Evolutionary conservation across 2,329 filamentous ascomycete genomes (phyloP).

Genomic region (Apiospora malaysiana): DNA sequence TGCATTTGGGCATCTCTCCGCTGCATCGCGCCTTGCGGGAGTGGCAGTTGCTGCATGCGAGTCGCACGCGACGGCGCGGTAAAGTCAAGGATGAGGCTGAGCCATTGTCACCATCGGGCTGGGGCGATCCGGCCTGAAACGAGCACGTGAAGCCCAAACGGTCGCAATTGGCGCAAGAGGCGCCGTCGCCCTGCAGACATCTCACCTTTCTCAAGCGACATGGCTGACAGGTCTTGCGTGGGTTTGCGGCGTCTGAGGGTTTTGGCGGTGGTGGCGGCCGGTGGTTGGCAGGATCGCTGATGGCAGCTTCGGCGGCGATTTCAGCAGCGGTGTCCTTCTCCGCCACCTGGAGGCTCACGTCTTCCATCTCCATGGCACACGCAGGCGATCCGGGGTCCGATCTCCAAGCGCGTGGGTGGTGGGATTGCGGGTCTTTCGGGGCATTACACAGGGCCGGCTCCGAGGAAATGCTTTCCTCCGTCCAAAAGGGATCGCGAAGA

Average conservation of each 20-base stretch:
- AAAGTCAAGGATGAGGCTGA: constrained; percentile 46
- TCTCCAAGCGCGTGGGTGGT: constrained; percentile 17
- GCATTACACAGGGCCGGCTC: constrained; percentile 17
- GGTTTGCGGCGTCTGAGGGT: constrained; percentile 33
- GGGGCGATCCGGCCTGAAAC: constrained; percentile 54
- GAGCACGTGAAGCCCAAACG: constrained; percentile 63
- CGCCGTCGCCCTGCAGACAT: constrained; percentile 56
- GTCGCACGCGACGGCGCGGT: constrained; percentile 59
- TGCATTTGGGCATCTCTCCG: constrained; percentile 61
- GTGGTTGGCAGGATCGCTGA: constrained; percentile 39
- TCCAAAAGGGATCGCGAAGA: neutral
- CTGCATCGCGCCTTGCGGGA: constrained; percentile 64
- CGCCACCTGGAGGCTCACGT: constrained; percentile 42
- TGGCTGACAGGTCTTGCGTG: constrained; percentile 25
- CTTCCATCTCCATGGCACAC: constrained; percentile 41
- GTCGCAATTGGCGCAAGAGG: constrained; percentile 62
- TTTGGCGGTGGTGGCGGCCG: constrained; percentile 36
- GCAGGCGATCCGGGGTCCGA: constrained; percentile 16
- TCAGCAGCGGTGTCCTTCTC: constrained; percentile 42
- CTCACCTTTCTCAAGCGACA: constrained; percentile 56
- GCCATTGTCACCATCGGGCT: constrained; percentile 41
- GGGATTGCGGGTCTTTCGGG: constrained; percentile 14
- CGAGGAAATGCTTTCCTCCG: constrained; percentile 12
- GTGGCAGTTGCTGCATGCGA: constrained; percentile 64
- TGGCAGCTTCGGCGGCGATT: constrained; percentile 41